Percentiles rank a stretch among this genome's conserved stretches.
Conservation (phyloP, 139 green algal genomes). For the Closterium sp. region DNA sequence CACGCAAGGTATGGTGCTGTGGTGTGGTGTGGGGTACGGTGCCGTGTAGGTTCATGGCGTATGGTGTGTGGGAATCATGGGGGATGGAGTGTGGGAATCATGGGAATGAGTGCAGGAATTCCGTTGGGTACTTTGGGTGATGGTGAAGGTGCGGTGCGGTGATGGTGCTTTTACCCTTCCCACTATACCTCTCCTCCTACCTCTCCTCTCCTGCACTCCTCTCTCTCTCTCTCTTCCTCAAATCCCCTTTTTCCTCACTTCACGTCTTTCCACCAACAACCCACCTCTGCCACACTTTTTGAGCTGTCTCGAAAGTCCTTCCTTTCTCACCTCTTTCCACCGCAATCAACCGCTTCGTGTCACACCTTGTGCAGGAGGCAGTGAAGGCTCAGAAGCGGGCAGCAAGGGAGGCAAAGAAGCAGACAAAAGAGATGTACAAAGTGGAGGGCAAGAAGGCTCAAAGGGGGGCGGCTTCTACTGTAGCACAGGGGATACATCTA, state of each 20-base stretch:
- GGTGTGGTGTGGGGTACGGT: too few relatives aligned
- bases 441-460: constrained; percentile 55
- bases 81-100: too few relatives aligned
- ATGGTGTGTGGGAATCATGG: too few relatives aligned
- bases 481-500: constrained; percentile 35
- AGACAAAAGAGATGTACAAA: constrained; percentile 77
- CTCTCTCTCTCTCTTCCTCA: constrained; percentile 10
- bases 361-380: constrained; percentile 56
- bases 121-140: too few relatives aligned
- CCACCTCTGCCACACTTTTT: background rate
- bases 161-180: too few relatives aligned
- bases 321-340: background rate
- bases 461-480: background rate
- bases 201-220: constrained; percentile 6
- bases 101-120: too few relatives aligned
- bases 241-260: background rate
- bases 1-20: background rate
- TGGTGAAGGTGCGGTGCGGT: too few relatives aligned
- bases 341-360: too few relatives aligned
- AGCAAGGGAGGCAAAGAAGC: constrained; percentile 76
- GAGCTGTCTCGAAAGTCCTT: background rate
- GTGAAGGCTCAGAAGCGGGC: constrained; percentile 73
- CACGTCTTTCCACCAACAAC: background rate
- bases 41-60: too few relatives aligned
- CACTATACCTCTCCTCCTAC: background rate